Base-by-base conservation (phyloP, 139 green algal genomes). In the Coccomyxa sp. region DNA sequence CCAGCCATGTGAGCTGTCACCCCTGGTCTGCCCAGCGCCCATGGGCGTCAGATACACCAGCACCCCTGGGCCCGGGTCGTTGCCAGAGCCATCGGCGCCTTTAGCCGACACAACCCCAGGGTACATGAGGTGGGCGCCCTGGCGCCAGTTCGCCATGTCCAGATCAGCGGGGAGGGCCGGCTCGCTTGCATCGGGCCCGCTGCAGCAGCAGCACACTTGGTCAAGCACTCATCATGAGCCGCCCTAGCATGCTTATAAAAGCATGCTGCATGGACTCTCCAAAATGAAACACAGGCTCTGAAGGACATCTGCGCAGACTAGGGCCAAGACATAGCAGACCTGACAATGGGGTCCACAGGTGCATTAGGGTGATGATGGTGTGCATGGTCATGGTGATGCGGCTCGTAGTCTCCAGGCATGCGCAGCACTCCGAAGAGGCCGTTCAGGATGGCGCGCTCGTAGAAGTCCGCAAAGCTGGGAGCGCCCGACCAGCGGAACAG, bases 361-460 rank as follows among this genome's bases (percentile, higher is more conserved):
- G n/a, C n/a, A n/a, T n/a, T n/a, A n/a, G n/a, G n/a, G n/a, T n/a
- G n/a, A n/a, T n/a, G n/a, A n/a, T n/a, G n/a, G n/a, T n/a, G n/a
- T n/a, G n/a, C n/a, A n/a, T n/a, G n/a, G n/a, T n/a, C n/a, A n/a
- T n/a, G n/a, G n/a, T n/a, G n/a, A n/a, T 64, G 4, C 27, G 50
- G 50, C 5, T 6, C 14, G 70, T 74, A 74, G 35, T 41, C 39
- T 14, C 38, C 38, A 58, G 77, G 82, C 75, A 79, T 79, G 55
- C 85, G 76, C 70, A 87, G 84, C 10, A 82, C 80, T 33, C 86
- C 86, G 0, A 89, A 74, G 10, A 86, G 54, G n/a, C 84, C 89
- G 74, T 93, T 92, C 0, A 88, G 33, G 0, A 93, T 79, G 29
- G 88, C 86, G 0, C 83, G 73, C 82, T 93, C 89, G 55, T 88